phyloP scores from a whole-genome alignment of 2,329 filamentous ascomycete species.

The Microsporum audouinii region DNA sequence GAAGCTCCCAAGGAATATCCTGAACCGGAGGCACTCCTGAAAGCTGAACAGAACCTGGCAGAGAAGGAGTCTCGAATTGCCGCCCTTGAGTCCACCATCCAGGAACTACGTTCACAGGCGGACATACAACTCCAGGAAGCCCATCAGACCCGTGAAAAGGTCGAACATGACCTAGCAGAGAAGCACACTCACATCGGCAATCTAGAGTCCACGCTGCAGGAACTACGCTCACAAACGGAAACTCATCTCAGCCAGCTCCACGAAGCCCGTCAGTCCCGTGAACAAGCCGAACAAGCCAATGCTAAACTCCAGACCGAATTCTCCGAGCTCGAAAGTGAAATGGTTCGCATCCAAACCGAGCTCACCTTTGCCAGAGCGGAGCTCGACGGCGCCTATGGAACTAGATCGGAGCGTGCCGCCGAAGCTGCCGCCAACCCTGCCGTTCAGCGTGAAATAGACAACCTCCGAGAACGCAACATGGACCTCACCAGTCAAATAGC shows the following conservation, averaged over 20 bases:
- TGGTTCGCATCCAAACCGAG: slow-evolving; percentile 59
- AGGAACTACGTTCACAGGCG: slow-evolving; percentile 24
- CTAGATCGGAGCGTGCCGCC: slow-evolving; percentile 56
- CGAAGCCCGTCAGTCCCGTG: slow-evolving; percentile 21
- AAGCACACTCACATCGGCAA: slow-evolving; percentile 9
- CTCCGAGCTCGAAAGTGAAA: slow-evolving; percentile 47
- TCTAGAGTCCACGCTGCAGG: slow-evolving; percentile 15
- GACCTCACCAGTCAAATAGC: slow-evolving; percentile 40
- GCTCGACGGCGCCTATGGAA: slow-evolving; percentile 87
- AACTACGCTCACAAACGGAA: slow-evolving; percentile 26
- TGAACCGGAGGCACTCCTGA: slow-evolving; percentile 16
- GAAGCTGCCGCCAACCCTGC: slow-evolving; percentile 49
- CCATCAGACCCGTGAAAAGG: neutral
- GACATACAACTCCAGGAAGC: slow-evolving; percentile 16
- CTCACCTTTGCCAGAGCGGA: slow-evolving; percentile 84
- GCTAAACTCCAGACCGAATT: slow-evolving; percentile 39
- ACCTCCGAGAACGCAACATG: slow-evolving; percentile 39
- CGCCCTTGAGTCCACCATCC: slow-evolving; percentile 14
- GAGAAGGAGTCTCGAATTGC: slow-evolving; percentile 15
- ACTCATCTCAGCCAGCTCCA: slow-evolving; percentile 16
- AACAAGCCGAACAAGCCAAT: slow-evolving; percentile 28
- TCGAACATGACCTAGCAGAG: slow-evolving; percentile 8
- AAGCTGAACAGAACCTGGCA: slow-evolving; percentile 18
- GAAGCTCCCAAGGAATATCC: slow-evolving; percentile 19
- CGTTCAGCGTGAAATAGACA: slow-evolving; percentile 50